Conservation (phyloP, 2,329 filamentous ascomycete species). For the Colletotrichum sp. region DNA sequence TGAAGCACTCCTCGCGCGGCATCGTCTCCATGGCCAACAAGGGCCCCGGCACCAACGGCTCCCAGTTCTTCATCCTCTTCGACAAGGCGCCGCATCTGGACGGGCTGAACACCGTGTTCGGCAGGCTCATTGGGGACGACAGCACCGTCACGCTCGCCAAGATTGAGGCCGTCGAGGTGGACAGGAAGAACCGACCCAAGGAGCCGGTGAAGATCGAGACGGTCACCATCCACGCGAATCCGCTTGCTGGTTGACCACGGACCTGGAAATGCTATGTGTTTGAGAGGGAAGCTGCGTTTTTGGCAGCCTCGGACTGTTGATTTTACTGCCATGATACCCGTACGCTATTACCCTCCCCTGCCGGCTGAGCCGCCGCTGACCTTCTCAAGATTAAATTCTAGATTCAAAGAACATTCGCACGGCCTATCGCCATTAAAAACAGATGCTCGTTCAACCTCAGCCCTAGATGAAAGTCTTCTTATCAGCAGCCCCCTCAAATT, state of each 20-base stretch:
- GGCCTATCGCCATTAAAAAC: not conserved
- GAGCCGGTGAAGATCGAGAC: slow-evolving; percentile 69
- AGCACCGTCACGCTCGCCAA: slow-evolving; percentile 69
- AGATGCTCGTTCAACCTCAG: not conserved
- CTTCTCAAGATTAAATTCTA: not conserved
- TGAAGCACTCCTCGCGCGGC: slow-evolving; percentile 72
- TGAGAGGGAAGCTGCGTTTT: not conserved
- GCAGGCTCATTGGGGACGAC: slow-evolving; percentile 72
- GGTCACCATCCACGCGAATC: slow-evolving; percentile 81
- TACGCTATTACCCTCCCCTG: not conserved
- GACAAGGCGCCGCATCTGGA: slow-evolving; percentile 81
- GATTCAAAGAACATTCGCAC: not conserved
- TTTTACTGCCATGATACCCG: not conserved
- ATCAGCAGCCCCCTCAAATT: not conserved
- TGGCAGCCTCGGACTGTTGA: not conserved
- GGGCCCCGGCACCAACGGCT: slow-evolving; percentile 74
- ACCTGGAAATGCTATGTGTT: not conserved
- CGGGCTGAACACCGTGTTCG: slow-evolving; percentile 85
- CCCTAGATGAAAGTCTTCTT: not conserved
- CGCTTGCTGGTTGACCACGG: slow-evolving; percentile 63
- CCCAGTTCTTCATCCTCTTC: slow-evolving; percentile 83
- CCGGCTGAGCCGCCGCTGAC: not conserved
- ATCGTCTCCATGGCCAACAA: slow-evolving; percentile 82
- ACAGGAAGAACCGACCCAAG: slow-evolving; percentile 79
- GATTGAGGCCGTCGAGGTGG: slow-evolving; percentile 74